These are phyloP conservation scores for Sequoia sempervirens DNA, from an alignment of 75 land plant species.

Conservation along the genomic window DNA sequence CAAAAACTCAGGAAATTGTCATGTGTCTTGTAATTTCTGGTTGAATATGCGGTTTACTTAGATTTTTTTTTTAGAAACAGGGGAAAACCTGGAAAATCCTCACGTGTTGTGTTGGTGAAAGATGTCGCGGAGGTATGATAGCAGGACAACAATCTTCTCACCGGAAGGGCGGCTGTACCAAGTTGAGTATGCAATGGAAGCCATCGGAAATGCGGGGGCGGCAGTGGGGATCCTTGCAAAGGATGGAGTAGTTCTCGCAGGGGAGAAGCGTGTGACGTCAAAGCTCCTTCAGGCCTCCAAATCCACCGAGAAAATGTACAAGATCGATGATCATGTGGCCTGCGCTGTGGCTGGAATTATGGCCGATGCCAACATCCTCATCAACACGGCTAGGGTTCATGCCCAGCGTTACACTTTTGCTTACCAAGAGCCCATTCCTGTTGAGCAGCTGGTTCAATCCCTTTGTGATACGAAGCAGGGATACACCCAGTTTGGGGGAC, in stretches of 20 bases:
- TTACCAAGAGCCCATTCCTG: constrained; percentile 80
- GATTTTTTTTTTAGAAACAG: no score
- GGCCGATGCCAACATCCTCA: constrained; percentile 81
- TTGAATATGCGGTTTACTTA: no score
- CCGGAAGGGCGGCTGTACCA: constrained; percentile 86
- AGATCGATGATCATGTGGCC: constrained; percentile 82
- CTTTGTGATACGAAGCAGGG: constrained; percentile 85
- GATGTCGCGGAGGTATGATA: constrained; percentile 80
- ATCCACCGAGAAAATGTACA: constrained; percentile 89
- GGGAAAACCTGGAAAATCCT: no score
- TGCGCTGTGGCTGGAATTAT: constrained; percentile 84
- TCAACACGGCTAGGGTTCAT: constrained; percentile 65
- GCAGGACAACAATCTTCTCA: constrained; percentile 80
- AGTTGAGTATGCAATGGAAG: constrained; percentile 87
- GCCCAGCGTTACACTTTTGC: constrained; percentile 67
- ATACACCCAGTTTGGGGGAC: constrained; percentile 82
- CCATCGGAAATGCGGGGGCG: constrained; percentile 77
- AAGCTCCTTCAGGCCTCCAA: constrained; percentile 77
- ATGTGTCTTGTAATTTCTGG: no score
- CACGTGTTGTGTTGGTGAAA: neutral
- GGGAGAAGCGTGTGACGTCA: constrained; percentile 81
- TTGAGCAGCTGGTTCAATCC: constrained; percentile 80
- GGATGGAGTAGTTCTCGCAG: constrained; percentile 74
- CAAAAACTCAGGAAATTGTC: no score
- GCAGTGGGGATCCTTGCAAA: constrained; percentile 70